Evolutionary conservation across 2,329 filamentous ascomycete species (phyloP).

Genomic region (Trichoderma arundinaceum): DNA sequence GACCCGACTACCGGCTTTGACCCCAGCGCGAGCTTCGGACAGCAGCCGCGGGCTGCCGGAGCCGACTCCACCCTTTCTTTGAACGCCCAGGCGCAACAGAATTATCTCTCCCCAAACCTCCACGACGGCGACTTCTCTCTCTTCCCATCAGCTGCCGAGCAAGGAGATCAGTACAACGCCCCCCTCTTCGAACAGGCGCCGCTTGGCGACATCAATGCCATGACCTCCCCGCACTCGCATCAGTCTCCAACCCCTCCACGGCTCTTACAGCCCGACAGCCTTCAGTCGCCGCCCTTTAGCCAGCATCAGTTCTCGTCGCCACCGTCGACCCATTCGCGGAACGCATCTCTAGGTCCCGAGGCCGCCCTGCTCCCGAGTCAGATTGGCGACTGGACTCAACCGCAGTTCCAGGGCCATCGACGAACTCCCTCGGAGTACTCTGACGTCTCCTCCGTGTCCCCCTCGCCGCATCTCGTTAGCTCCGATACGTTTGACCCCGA

Average conservation of each 20-base stretch:
- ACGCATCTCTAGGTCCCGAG: conserved; percentile 63
- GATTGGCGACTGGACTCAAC: conserved; percentile 58
- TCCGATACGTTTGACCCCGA: conserved; percentile 79
- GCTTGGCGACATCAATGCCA: conserved; percentile 57
- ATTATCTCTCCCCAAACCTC: conserved; percentile 59
- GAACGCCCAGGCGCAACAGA: conserved; percentile 50
- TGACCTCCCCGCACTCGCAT: conserved; percentile 61
- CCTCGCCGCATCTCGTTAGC: conserved; percentile 80
- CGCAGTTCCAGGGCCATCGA: conserved; percentile 79
- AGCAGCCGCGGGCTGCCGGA: conserved; percentile 47
- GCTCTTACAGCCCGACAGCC: conserved; percentile 56
- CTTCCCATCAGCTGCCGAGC: conserved; percentile 61
- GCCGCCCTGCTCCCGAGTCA: conserved; percentile 62
- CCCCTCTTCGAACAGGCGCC: conserved; percentile 62
- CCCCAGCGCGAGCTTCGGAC: conserved; percentile 52
- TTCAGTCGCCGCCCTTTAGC: conserved; percentile 63
- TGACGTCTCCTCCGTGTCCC: conserved; percentile 84
- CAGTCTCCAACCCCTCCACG: conserved; percentile 63
- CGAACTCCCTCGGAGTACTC: conserved; percentile 89
- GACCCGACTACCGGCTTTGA: conserved; percentile 49
- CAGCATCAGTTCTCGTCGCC: conserved; percentile 61
- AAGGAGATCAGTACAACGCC: conserved; percentile 63
- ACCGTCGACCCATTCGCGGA: conserved; percentile 58
- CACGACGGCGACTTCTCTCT: conserved; percentile 66
- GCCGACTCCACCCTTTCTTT: conserved; percentile 50